Base-by-base conservation (phyloP, 2,329 filamentous ascomycete genomes). In the Fusarium xyrophilum region DNA sequence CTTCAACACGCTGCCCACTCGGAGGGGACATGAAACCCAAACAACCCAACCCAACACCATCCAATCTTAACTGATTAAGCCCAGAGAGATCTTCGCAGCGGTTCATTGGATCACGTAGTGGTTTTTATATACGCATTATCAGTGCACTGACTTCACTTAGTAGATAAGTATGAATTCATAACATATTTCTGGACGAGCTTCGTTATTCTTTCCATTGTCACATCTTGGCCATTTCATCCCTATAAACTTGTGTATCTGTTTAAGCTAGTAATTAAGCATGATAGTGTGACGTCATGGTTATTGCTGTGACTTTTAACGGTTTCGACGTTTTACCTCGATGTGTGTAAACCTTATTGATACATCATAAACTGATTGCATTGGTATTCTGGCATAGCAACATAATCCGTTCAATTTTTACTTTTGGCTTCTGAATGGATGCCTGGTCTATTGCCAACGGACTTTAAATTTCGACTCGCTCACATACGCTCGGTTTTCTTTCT, bases 41-140 rank as follows among this genome's bases (percentile, higher is more conserved):
- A 30, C 39, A 67, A 40, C 50, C 67, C 71, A 67, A 55, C 35
- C 33, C 15, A 47, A 59, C 54, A 56, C 62, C 58, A 51, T 65
- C 60, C 46, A 72, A 73, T 73, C 46, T 73, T 67, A n/a, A n/a
- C n/a, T n/a, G n/a, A n/a, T n/a, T n/a, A 60, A 60, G 46, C 27
- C 35, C 43, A 44, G 42, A 38, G 50, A 55, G 56, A 68, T 61
- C 47, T 67, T 63, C 53, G 30, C 17, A 30, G 39, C 44, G 32
- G 62, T 68, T 61, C 28, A 53, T 56, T 58, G 48, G 36, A 39
- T 63, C 50, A 54, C 54, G 38, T 40, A 58, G 51, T 44, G 15
- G 39, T 50, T 28, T 44, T 60, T 54, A 42, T 36, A 19, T 36
- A 36, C n/a, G 35, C 35, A 36, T 36, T 19, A n/a, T 36, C 35